Conservation (phyloP, 768 basidiomycete genomes). For the Basidioascus undulatus region DNA sequence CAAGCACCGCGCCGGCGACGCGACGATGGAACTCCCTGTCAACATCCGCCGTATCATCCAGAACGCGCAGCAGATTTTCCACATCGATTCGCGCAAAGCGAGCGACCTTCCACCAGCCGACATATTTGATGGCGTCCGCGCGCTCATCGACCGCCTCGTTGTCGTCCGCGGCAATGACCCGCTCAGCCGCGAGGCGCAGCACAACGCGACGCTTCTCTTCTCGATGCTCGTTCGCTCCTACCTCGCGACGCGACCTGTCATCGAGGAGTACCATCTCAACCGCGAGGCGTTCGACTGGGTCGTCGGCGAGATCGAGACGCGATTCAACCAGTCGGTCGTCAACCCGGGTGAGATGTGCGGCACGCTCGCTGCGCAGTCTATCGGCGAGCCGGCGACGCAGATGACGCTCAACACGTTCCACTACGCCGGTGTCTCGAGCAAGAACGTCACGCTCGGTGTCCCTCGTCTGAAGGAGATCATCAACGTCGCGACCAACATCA, state of each 20-base stretch:
- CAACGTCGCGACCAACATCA: slow-evolving; percentile 95
- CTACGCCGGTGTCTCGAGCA: slow-evolving; percentile 98
- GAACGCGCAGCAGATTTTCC: slow-evolving; percentile 89
- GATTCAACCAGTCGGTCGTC: slow-evolving; percentile 77
- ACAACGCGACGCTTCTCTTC: slow-evolving; percentile 76
- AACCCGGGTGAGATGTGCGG: slow-evolving; percentile 99
- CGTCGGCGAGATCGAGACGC: slow-evolving; percentile 76
- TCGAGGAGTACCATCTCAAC: slow-evolving; percentile 71
- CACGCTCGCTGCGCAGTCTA: slow-evolving; percentile 89
- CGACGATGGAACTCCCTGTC: slow-evolving; percentile 76
- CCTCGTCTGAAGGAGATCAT: slow-evolving; percentile 98
- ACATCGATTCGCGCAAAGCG: slow-evolving; percentile 78
- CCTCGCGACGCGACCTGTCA: slow-evolving; percentile 59
- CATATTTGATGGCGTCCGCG: slow-evolving; percentile 54
- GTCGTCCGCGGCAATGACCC: slow-evolving; percentile 69
- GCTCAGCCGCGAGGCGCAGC: slow-evolving; percentile 51
- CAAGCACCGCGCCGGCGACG: slow-evolving; percentile 33
- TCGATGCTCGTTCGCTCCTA: slow-evolving; percentile 77
- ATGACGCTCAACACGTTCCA: slow-evolving; percentile 99
- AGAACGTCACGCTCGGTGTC: slow-evolving; percentile 98
- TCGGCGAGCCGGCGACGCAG: slow-evolving; percentile 97
- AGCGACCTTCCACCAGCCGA: slow-evolving; percentile 74
- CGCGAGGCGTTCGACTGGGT: slow-evolving; percentile 96
- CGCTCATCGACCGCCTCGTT: slow-evolving; percentile 48
- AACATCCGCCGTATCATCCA: slow-evolving; percentile 87